Conservation (phyloP, 1,284 basidiomycete genomes). For the Flammula alnicola region DNA sequence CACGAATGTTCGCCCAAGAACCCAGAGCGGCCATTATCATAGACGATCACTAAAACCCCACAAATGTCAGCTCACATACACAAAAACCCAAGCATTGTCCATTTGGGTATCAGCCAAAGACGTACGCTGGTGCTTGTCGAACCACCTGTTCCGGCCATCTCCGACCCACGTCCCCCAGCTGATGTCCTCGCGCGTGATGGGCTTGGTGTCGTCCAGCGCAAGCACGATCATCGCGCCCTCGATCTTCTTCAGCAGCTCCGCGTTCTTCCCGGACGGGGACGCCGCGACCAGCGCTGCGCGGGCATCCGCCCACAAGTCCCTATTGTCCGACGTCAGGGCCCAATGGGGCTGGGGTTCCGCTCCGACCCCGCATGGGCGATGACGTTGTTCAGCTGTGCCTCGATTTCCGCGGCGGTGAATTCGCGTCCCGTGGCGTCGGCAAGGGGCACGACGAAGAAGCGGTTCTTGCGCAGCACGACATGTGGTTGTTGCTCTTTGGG, state of each 20-base stretch:
- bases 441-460: constrained; percentile 85
- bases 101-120: too few species aligned
- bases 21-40: constrained; percentile 91
- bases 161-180: constrained; percentile 92
- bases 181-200: constrained; percentile 82
- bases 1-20: constrained; percentile 92
- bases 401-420: constrained; percentile 79
- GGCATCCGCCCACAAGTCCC: constrained; percentile 90
- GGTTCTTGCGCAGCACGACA: constrained; percentile 93
- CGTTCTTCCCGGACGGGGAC: constrained; percentile 62
- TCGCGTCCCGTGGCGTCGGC: constrained; percentile 64
- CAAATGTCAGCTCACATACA: constrained; percentile 5
- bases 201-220: constrained; percentile 82
- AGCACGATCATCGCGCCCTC: constrained; percentile 91
- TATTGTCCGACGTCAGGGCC: constrained; percentile 89
- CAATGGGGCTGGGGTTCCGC: constrained; percentile 63
- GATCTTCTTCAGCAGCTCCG: constrained; percentile 75
- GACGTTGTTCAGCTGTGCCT: constrained; percentile 82
- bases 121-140: constrained; percentile 95
- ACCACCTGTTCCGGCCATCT: constrained; percentile 92
- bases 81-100: constrained; percentile 1
- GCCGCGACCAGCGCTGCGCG: constrained; percentile 71
- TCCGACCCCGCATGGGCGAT: constrained; percentile 68
- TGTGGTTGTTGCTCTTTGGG: constrained; percentile 78
- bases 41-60: constrained; percentile 78